Base-by-base conservation (phyloP, 208 protist species). In the Acanthamoeba castellanii region DNA sequence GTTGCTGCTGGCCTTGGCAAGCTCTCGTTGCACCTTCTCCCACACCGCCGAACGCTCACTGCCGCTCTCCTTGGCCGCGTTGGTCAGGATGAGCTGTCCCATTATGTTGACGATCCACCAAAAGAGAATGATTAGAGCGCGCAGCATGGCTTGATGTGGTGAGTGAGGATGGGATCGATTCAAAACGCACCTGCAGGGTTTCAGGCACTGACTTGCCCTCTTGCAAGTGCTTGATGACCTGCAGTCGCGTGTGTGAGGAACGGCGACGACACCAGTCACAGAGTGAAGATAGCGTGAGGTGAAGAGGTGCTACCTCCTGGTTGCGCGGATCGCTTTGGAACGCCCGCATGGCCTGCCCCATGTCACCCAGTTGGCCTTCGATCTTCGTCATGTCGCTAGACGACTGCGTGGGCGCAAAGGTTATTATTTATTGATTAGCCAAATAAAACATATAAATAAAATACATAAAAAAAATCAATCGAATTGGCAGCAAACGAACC, bases 201-300 rank as follows among this genome's bases (percentile, higher is more conserved):
- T 87, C 78, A 1, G 42, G 22, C 30, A 57, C 27, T 16, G 78
- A 25, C 50, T 87, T 87, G 78, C 78, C 78, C 16, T 59, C 32
- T 61, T 55, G 42, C 1, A 87, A 64, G 47, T 87, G 78, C n/a
- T 61, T 18, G 25, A 87, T 61, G 78, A 87, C 8, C 78, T 87
- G 78, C 76, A 7, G n/a, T 22, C 37, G 57, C 7, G 4, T 3
- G 8, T n/a, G 34, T 85, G 42, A 50, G 52, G 8, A 64, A 61
- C 61, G 25, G 34, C 34, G 25, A 76, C 68, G 0, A 47, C 22
- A 18, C 0, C 68, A 47, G n/a, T n/a, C n/a, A n/a, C n/a, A n/a
- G n/a, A n/a, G n/a, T n/a, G 14, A 18, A n/a, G 11, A 18, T 0
- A 76, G 68, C 11, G 25, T 7, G 57, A 7, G 20, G 13, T 27